phyloP scores from a whole-genome alignment of 768 basidiomycete genomes.

The Auricularia cornea region DNA sequence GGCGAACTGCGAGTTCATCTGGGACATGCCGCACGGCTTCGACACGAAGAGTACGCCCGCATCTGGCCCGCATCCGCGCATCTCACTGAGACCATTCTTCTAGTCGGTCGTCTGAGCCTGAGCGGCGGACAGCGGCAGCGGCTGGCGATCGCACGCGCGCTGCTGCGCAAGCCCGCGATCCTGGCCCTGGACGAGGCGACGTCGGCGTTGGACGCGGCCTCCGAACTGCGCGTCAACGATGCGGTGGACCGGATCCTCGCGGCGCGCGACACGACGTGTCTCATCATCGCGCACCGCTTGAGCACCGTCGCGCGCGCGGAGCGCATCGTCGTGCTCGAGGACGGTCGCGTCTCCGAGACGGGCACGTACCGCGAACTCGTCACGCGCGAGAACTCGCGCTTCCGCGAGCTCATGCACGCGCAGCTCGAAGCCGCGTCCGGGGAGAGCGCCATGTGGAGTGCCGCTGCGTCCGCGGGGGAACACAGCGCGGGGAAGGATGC shows the following conservation, averaged over 20 bases:
- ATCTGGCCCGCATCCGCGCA: too few species aligned
- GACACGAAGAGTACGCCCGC: conserved; percentile 76
- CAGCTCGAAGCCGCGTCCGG: conserved; percentile 52
- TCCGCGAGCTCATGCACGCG: conserved; percentile 83
- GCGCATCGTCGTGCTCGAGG: conserved; percentile 83
- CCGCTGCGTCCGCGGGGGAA: neutral
- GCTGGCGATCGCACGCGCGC: conserved; percentile 75
- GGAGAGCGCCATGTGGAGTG: conserved; percentile 8
- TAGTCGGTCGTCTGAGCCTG: conserved; percentile 61
- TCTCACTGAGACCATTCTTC: conserved; percentile 3
- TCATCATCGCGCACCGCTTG: conserved; percentile 83
- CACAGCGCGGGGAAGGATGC: too few species aligned
- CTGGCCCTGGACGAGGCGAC: conserved; percentile 87
- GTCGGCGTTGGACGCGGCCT: conserved; percentile 79
- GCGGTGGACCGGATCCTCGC: conserved; percentile 83
- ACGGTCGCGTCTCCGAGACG: conserved; percentile 72
- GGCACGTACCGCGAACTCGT: conserved; percentile 76
- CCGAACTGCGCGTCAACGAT: conserved; percentile 74
- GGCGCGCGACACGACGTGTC: conserved; percentile 71
- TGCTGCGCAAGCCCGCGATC: conserved; percentile 83
- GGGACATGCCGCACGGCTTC: conserved; percentile 89
- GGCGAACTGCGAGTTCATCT: conserved; percentile 94
- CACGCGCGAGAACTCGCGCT: conserved; percentile 63
- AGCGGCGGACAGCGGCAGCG: conserved; percentile 78
- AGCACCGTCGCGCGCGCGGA: conserved; percentile 88